Base-by-base conservation (phyloP, 257 asterid species). In the Prunella vulgaris region DNA sequence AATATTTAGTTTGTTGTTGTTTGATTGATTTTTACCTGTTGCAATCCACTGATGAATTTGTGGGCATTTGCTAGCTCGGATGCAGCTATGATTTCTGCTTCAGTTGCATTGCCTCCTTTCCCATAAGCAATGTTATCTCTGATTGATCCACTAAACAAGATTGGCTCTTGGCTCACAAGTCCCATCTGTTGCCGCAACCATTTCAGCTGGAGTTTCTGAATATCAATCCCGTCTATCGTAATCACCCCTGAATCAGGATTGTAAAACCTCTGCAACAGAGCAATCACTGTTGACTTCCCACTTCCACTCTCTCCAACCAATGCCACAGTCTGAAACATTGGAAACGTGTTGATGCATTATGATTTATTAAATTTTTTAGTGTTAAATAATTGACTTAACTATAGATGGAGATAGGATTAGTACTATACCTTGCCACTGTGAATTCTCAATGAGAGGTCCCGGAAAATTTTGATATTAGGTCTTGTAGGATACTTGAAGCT, bases 281-380 rank as follows among this genome's bases (percentile, higher is more conserved):
- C 48, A 13, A 88, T 80, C 60, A 88, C 96, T 0, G 96, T 86
- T 0, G 96, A 88, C 68, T 88, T 88, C 69, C 96, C 94, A 58
- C 96, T 86, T 25, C 96, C 96, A 44, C 96, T 88, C 76, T 86
- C 93, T 58, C 96, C 96, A 1, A 88, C 96, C 42, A 88, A 74
- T 5, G 96, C 96, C 14, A 82, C 85, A 0, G 93, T 86, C 93
- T 88, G 78, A 18, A 72, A 37, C 24, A 13, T 71, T 17, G 13
- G 53, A n/a, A n/a, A 48, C 9, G 18, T 0, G 42, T 40, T 30
- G 24, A 40, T n/a, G 12, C 64, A 15, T 58, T 42, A 38, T 27
- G 10, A 33, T 25, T 25, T 25, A 25, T 25, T 1, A 25, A 25
- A 3, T 25, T 3, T 25, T 25, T 25, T 25, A 25, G 28, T 1